Evolutionary conservation across 495 filamentous ascomycete genomes (phyloP), one percentile per base, ranked within the genome.

Genomic region (Aspergillus leporis): DNA sequence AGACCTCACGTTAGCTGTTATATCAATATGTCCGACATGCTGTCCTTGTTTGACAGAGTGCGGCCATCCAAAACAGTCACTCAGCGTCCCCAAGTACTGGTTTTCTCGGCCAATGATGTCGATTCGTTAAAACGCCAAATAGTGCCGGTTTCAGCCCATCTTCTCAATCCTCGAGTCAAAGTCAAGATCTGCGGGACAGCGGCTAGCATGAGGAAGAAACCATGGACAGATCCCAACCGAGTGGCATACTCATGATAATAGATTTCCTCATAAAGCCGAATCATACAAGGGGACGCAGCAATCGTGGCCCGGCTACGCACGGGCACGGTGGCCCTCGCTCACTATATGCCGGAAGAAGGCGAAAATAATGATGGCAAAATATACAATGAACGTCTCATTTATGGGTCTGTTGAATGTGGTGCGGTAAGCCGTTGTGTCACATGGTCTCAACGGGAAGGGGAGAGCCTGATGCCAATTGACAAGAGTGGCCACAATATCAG

Each of bases 221-320:
- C 34, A 22, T 61, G 55, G 0, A 67, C 59, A 4, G 62, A 53
- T 6, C 57, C 30, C 2, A 67, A 45, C 13, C 46, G 57, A 23
- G 36, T 3, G 3, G 55, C 30, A 5, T 64, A 46, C 18, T 67
- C 62, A 13, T 47, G 61, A n/a, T 34, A 58, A 5, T 55, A 38
- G 7, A 67, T 65, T 47, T 67, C 65, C 18, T 64, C 62, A 12
- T 57, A 62, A 3, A 67, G 59, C 14, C 50, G 55, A 16, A 59
- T 43, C 13, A 65, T 60, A 13, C 62, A 64, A 0, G 65, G 62
- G 3, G 62, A 61, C 13, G 65, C 61, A n/a, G 22, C 53, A 30
- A 65, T 56, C 9, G 63, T 62, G 13, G 45, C 60, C n/a, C 62
- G n/a, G 43, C n/a, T 51, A 61, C 21, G 52, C 32, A n/a, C 38